Base-by-base conservation (phyloP, 805 yeast species). In the Sugiyamaella chiloensis region DNA sequence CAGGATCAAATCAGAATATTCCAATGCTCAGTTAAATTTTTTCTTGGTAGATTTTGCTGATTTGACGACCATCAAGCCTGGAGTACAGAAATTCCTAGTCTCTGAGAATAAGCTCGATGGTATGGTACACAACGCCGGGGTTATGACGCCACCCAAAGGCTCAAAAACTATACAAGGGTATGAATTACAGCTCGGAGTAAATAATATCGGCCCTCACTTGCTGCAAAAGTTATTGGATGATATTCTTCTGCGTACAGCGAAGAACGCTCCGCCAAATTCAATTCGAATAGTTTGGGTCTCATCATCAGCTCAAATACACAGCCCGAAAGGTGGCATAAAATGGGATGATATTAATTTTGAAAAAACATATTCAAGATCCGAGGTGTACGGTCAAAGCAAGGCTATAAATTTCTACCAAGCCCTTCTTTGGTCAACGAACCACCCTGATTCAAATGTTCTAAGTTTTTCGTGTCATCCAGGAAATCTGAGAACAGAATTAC, bases 131-230 rank as follows among this genome's bases (percentile, higher is more conserved):
- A 75, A 74, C 52, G 77, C 76, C 7, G 76, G 75, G 27, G 67
- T 74, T 3, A 70, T 71, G 73, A 37, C 45, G 14, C 71, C 72
- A 2, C 69, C 75, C 2, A 42, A 40, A 21, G 71, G 67, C 1
- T 51, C 69, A 5, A 50, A 48, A 24, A 67, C 79, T 3, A 51
- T 57, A 8, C 78, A 77, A 59, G 78, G 76, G 6, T 68, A 63
- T 47, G 81, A 77, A 44, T 46, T 64, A 30, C 75, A 72, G 46
- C 60, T 74, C 34, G 81, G 78, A 7, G 69, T 72, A 16, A 78
- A 77, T 56, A 68, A 58, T 16, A 52, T 78, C 12, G 81, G 74
- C 1, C 74, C 76, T 24, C 73, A 67, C 44, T 56, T 74, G n/a
- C 60, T 77, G 17, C 71, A 74, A 51, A 65, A 66, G 46, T 57